Base-by-base conservation (phyloP, 305 asterid species). In the Fraxinus platypoda region DNA sequence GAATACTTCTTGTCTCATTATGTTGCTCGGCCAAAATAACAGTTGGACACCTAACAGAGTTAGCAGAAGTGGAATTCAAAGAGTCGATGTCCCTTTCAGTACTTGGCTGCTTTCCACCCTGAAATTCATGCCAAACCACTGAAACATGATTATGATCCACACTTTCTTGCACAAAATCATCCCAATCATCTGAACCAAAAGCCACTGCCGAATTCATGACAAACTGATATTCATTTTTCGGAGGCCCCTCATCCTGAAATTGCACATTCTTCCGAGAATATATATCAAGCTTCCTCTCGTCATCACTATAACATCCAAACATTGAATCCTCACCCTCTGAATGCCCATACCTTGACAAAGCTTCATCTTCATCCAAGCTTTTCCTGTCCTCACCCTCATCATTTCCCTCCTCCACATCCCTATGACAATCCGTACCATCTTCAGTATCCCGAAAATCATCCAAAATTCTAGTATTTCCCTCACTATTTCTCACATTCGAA, bases 251-350 rank as follows among this genome's bases (percentile, higher is more conserved):
- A 34, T 75, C 87, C 28, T n/a, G 85, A 62, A 77, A n/a, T 13
- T 66, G 73, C 73, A 13, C 34, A 77, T 84, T 84, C 76, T 85
- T 86, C 72, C 75, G 74, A 80, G 76, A 77, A 87, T 89, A 87
- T 49, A 41, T 34, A 77, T 81, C 82, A 72, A 54, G 66, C 79
- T 83, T 90, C 82, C 85, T 83, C 83, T 89, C 97, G 81, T 87
- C 91, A 80, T 92, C 93, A 81, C 91, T 90, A 33, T 87, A 92
- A 83, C 88, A 85, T 79, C 97, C 99, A 85, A 81, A 94, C 97
- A 95, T 92, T 5, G 98, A 95, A 83, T 90, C 95, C 75, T 91
- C 97, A 37, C 93, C 95, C 72, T 93, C 97, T 17, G 98, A 95
- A 82, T 90, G 92, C 43, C 89, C 97, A 71, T 83, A 43, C 86